Evolutionary conservation across 1,139 yeast genomes (phyloP).

Genomic region (Blastobotrys petasosporus): DNA sequence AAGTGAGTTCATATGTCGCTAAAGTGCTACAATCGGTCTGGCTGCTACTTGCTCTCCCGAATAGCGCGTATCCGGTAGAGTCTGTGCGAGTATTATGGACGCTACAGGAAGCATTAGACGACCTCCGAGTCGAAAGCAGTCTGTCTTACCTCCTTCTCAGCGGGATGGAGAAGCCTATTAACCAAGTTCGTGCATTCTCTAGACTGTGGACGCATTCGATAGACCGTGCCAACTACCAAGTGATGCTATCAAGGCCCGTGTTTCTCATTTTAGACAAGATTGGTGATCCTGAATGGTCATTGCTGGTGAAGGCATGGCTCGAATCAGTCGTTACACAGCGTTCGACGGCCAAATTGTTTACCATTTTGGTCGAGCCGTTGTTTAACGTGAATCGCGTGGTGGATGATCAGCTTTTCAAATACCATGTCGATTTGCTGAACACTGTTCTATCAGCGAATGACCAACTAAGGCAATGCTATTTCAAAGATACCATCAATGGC

Average conservation of each 20-base stretch:
- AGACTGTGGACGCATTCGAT: conserved; percentile 41
- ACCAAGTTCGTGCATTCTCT: conserved; percentile 29
- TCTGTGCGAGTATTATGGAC: conserved; percentile 45
- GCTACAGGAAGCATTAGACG: conserved; percentile 32
- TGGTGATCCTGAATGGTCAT: conserved; percentile 33
- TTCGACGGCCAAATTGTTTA: conserved; percentile 53
- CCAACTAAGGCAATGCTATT: conserved; percentile 23
- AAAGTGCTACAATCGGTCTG: conserved; percentile 14
- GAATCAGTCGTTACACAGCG: conserved; percentile 48
- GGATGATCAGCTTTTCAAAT: conserved; percentile 56
- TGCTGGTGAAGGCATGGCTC: conserved; percentile 53
- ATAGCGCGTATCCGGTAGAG: conserved; percentile 46
- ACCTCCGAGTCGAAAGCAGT: conserved; percentile 35
- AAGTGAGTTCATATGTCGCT: conserved; percentile 21
- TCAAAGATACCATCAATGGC: conserved; percentile 8
- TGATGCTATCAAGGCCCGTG: conserved; percentile 58
- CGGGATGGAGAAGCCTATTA: conserved; percentile 6
- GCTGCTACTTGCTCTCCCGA: conserved; percentile 4
- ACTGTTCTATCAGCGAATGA: conserved; percentile 45
- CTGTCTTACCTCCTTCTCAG: conserved; percentile 30
- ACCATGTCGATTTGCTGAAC: conserved; percentile 48
- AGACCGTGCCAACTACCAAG: conserved; percentile 37
- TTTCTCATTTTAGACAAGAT: conserved; percentile 63
- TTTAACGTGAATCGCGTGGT: conserved; percentile 33
- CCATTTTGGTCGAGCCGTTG: conserved; percentile 49